phyloP scores from a whole-genome alignment of 2,329 filamentous ascomycete genomes.

The Xylariaceae sp. region DNA sequence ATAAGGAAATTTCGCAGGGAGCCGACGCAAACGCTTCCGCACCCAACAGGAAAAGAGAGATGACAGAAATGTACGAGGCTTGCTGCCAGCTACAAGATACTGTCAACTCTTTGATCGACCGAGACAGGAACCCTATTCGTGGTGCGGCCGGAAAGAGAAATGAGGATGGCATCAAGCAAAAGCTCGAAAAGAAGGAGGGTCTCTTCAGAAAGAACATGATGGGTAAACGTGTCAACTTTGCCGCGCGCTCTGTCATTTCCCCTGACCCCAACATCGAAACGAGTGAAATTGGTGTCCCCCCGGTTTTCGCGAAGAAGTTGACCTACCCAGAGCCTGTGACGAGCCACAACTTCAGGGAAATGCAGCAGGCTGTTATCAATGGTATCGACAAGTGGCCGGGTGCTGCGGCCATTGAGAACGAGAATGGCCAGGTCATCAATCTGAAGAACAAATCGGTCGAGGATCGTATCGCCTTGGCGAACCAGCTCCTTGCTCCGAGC shows the following conservation, averaged over 20 bases:
- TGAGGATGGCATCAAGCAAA: constrained; percentile 95
- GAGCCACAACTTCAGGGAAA: constrained; percentile 90
- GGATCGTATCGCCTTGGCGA: constrained; percentile 82
- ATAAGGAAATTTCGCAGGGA: constrained; percentile 56
- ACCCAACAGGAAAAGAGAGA: constrained; percentile 49
- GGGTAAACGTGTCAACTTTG: constrained; percentile 99
- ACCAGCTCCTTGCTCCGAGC: constrained; percentile 84
- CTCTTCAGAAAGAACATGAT: constrained; percentile 99
- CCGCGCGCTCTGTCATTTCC: constrained; percentile 94
- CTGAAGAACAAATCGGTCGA: constrained; percentile 82
- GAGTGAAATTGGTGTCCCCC: constrained; percentile 95
- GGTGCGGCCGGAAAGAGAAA: constrained; percentile 71
- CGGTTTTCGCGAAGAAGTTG: constrained; percentile 94
- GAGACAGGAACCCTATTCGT: constrained; percentile 76
- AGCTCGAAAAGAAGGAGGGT: constrained; percentile 97
- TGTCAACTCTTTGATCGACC: constrained; percentile 90
- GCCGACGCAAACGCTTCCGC: constrained; percentile 30
- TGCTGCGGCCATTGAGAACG: constrained; percentile 89
- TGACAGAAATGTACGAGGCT: constrained; percentile 72
- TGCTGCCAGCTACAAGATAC: constrained; percentile 81
- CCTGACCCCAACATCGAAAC: constrained; percentile 98
- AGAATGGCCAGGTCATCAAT: constrained; percentile 86
- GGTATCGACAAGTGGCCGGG: constrained; percentile 92
- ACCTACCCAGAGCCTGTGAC: constrained; percentile 98
- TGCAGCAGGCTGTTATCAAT: constrained; percentile 95